Percentiles rank a stretch among this genome's conserved stretches.
phyloP scores from a whole-genome alignment of 108 stramenopile genomes.

The Cylindrotheca closterium region DNA sequence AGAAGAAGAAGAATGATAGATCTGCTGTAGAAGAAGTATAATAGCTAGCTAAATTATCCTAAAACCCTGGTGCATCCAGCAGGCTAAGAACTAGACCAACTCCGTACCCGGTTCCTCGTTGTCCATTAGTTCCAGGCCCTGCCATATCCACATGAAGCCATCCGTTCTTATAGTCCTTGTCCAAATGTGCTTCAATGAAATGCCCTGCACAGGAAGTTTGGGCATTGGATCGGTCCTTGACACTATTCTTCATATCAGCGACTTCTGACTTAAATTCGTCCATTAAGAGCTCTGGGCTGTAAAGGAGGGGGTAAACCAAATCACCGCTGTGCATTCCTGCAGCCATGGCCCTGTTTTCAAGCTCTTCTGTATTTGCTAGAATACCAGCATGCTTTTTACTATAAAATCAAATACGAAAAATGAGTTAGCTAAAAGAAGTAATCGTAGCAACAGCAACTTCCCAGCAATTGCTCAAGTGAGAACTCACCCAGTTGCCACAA shows the following conservation, averaged over 20 bases:
- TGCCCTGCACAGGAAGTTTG: slow-evolving; percentile 89
- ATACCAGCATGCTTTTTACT: slow-evolving; percentile 73
- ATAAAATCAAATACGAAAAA: not conserved
- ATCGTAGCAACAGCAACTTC: not conserved
- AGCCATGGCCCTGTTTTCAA: slow-evolving; percentile 53
- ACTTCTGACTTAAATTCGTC: slow-evolving; percentile 80
- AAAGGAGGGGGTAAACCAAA: slow-evolving; percentile 74
- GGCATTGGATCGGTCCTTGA: slow-evolving; percentile 81
- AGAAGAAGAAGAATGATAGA: too few relatives aligned
- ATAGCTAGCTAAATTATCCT: too few relatives aligned
- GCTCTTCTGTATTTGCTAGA: slow-evolving; percentile 59
- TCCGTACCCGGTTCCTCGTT: slow-evolving; percentile 24
- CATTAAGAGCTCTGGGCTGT: slow-evolving; percentile 75
- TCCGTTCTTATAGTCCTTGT: slow-evolving; percentile 47
- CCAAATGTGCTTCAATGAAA: slow-evolving; percentile 85
- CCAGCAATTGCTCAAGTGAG: not conserved
- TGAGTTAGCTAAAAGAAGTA: not conserved
- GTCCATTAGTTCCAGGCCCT: slow-evolving; percentile 24
- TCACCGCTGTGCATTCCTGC: slow-evolving; percentile 70
- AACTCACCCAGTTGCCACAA: slow-evolving; percentile 70
- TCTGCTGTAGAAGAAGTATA: too few relatives aligned
- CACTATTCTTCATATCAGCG: slow-evolving; percentile 92
- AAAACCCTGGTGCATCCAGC: slow-evolving; percentile 16
- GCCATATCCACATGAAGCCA: slow-evolving; percentile 95
- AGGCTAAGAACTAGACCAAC: slow-evolving; percentile 14